A percentile compares a stretch with the other conserved stretches of the same genome.
Conservation (phyloP, 768 basidiomycete species). For the Trametes meyenii region DNA sequence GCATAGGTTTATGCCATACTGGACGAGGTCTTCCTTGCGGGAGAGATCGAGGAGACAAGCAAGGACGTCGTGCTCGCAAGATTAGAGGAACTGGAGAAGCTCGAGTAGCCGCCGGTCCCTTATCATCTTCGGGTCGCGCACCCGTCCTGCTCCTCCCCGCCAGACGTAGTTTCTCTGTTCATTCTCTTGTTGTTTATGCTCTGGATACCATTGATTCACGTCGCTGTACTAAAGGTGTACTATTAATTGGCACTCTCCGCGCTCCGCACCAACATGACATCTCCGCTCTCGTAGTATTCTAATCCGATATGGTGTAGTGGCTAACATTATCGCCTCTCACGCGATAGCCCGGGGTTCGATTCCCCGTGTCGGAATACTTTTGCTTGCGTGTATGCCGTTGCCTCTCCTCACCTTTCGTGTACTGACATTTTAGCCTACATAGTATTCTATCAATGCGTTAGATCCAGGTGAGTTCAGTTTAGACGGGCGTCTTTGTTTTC, state of each 20-base stretch:
- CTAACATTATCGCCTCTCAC: constrained; percentile 22
- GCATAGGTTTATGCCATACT: constrained; percentile 93
- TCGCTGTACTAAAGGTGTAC: too few relatives aligned
- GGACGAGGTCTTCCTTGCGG: constrained; percentile 97
- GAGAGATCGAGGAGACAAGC: constrained; percentile 97
- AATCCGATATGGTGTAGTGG: constrained; percentile 21
- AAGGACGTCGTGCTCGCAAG: constrained; percentile 93
- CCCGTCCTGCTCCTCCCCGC: too few relatives aligned
- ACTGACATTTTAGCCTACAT: too few relatives aligned
- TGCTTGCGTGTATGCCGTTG: background rate
- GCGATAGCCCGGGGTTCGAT: constrained; percentile 22
- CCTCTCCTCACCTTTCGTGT: too few relatives aligned
- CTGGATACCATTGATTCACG: too few relatives aligned
- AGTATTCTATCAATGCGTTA: too few relatives aligned
- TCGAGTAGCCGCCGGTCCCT: constrained; percentile 54
- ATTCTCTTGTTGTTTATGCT: too few relatives aligned
- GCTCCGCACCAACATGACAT: background rate
- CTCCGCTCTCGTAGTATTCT: background rate
- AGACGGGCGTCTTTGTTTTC: too few relatives aligned
- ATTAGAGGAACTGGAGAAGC: constrained; percentile 89
- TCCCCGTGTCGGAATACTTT: constrained; percentile 18
- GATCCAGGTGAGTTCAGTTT: too few relatives aligned
- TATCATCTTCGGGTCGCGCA: background rate
- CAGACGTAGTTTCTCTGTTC: too few relatives aligned
- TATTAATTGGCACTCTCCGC: too few relatives aligned